Percentiles rank a stretch among this genome's conserved stretches.
Evolutionary conservation across 371 early-diverging fungal species (phyloP).

Genomic region (Coemansia linderi): DNA sequence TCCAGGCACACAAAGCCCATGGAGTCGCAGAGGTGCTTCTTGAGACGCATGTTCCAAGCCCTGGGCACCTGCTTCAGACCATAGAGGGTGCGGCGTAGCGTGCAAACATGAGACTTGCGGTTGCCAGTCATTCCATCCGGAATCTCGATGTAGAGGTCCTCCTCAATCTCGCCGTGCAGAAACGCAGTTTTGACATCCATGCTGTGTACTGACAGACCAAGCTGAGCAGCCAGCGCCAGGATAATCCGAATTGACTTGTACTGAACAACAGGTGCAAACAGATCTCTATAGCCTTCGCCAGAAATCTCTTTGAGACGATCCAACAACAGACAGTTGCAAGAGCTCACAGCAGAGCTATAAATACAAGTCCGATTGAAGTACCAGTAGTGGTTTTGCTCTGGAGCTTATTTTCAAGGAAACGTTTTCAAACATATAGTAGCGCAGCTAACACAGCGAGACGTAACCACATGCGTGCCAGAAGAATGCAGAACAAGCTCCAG

Average conservation of each 20-base stretch:
- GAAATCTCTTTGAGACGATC: no score
- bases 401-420: no score
- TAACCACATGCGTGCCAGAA: slow-evolving; percentile 12
- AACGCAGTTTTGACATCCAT: slow-evolving; percentile 55
- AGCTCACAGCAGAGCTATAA: no score
- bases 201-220: slow-evolving; percentile 25
- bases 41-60: slow-evolving; percentile 39
- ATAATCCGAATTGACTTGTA: slow-evolving; percentile 34
- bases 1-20: background rate
- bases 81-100: slow-evolving; percentile 28
- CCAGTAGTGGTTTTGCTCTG: no score
- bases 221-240: slow-evolving; percentile 30
- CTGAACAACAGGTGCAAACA: slow-evolving; percentile 53
- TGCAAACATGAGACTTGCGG: background rate
- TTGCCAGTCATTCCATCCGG: slow-evolving; percentile 33
- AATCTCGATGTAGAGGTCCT: slow-evolving; percentile 41
- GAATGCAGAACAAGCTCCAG: slow-evolving; percentile 5
- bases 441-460: background rate
- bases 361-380: no score
- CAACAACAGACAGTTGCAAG: no score
- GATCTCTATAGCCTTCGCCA: slow-evolving; percentile 47
- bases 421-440: no score
- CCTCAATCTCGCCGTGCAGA: slow-evolving; percentile 47
- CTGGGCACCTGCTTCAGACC: slow-evolving; percentile 48
- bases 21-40: slow-evolving; percentile 10